Percentiles rank a stretch among this genome's conserved stretches.
Evolutionary conservation across 2,329 filamentous ascomycete genomes (phyloP).

Genomic region (Pseudogymnoascus sp.): DNA sequence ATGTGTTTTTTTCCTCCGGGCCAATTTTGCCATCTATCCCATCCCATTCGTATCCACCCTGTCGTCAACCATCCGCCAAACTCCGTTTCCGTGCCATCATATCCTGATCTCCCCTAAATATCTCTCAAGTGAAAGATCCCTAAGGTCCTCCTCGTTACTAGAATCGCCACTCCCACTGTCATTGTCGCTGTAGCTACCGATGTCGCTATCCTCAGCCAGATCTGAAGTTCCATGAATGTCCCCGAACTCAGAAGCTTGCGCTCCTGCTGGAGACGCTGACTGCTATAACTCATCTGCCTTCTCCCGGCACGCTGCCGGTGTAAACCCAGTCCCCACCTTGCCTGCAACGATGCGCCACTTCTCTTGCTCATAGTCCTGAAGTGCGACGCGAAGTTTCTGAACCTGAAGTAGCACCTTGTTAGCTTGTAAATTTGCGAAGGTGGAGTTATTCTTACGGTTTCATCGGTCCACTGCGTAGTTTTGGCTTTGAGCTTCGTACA

Average conservation of each 20-base stretch:
- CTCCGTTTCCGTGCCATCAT: neutral
- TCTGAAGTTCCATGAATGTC: conserved; percentile 18
- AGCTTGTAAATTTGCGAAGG: conserved; percentile 9
- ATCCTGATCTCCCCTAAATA: neutral
- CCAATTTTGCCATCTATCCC: conserved; percentile 5
- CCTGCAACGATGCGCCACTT: conserved; percentile 88
- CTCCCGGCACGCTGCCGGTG: conserved; percentile 77
- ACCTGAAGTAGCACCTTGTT: conserved; percentile 44
- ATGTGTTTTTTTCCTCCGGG: conserved; percentile 3
- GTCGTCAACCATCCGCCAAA: neutral
- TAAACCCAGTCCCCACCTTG: conserved; percentile 86
- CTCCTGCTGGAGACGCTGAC: conserved; percentile 30
- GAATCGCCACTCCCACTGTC: neutral
- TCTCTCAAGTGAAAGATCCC: conserved; percentile 4
- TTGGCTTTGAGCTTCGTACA: conserved; percentile 94
- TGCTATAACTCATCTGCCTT: conserved; percentile 31
- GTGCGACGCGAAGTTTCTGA: conserved; percentile 65
- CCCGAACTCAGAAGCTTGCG: conserved; percentile 28
- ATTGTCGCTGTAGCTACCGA: neutral
- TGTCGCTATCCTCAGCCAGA: neutral
- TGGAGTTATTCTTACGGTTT: conserved; percentile 59
- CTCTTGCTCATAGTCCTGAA: conserved; percentile 82
- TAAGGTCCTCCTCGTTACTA: neutral
- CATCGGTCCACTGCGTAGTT: conserved; percentile 86
- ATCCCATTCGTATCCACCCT: neutral